Percentiles rank a stretch among this genome's conserved stretches.
These are phyloP conservation scores for Skeletonema potamos DNA, from an alignment of 108 stramenopile species.

Conservation along the genomic window DNA sequence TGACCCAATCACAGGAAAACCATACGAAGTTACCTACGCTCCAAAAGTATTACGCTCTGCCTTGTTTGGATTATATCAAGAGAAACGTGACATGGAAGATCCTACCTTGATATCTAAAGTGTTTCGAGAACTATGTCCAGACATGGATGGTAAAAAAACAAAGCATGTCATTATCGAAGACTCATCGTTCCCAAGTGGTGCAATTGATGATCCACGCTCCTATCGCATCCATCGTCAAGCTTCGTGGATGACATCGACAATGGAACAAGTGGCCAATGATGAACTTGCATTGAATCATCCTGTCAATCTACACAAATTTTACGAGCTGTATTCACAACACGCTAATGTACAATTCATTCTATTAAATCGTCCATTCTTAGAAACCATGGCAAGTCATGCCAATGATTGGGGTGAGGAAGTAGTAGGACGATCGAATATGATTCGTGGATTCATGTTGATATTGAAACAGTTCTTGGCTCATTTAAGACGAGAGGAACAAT, in stretches of 20 bases:
- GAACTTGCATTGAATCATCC: constrained; percentile 29
- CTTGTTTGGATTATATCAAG: constrained; percentile 9
- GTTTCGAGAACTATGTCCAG: constrained; percentile 11
- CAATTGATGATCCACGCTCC: constrained; percentile 17
- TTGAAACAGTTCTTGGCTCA: constrained; percentile 5
- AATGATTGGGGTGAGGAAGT: constrained; percentile 14
- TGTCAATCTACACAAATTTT: constrained; percentile 12
- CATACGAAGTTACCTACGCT: constrained; percentile 5
- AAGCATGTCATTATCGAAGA: constrained; percentile 26
- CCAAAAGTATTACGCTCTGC: not conserved
- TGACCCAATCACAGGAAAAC: not conserved
- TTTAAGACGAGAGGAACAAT: not conserved
- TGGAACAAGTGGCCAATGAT: constrained; percentile 17
- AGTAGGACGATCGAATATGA: constrained; percentile 18
- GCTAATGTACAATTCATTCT: constrained; percentile 13
- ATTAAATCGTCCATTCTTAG: constrained; percentile 14
- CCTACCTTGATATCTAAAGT: constrained; percentile 8
- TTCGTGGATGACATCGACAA: constrained; percentile 14
- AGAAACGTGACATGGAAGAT: constrained; percentile 9
- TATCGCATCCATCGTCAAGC: constrained; percentile 16
- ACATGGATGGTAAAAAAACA: not conserved
- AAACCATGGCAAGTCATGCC: constrained; percentile 14
- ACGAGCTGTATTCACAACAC: constrained; percentile 5
- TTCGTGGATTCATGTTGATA: constrained; percentile 19
- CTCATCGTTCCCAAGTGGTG: constrained; percentile 17